Evolutionary conservation across 2,329 filamentous ascomycete genomes (phyloP).

Genomic region (Trichoderma sp.): DNA sequence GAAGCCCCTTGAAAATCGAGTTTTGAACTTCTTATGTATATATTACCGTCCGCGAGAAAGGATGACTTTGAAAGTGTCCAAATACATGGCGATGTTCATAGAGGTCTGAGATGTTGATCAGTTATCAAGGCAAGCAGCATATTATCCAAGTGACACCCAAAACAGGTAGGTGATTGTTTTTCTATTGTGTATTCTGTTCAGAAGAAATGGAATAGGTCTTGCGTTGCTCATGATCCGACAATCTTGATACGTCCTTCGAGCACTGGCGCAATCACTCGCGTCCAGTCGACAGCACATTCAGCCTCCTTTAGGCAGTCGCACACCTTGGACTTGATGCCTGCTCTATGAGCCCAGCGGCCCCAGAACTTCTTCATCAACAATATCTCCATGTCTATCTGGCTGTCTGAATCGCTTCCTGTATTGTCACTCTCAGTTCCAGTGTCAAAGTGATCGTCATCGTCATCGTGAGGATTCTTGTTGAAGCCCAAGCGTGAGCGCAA

Average conservation of each 20-base stretch:
- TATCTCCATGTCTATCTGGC: constrained; percentile 57
- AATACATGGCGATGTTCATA: background rate
- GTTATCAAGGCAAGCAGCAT: background rate
- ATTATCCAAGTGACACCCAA: background rate
- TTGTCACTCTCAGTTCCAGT: constrained; percentile 34
- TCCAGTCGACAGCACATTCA: constrained; percentile 71
- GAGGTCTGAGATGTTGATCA: background rate
- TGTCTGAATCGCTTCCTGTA: constrained; percentile 41
- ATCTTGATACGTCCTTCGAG: constrained; percentile 74
- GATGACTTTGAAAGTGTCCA: background rate
- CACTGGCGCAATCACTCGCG: constrained; percentile 73
- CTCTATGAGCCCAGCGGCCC: constrained; percentile 70
- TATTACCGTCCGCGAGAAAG: background rate
- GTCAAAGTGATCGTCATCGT: constrained; percentile 49
- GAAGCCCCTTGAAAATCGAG: background rate
- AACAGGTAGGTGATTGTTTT: background rate
- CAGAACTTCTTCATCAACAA: constrained; percentile 69
- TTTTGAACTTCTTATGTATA: background rate
- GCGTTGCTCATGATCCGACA: constrained; percentile 33
- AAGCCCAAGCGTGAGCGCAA: constrained; percentile 40
- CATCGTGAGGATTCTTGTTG: constrained; percentile 38
- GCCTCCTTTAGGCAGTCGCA: constrained; percentile 60
- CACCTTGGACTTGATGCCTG: constrained; percentile 58
- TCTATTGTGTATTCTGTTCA: background rate
- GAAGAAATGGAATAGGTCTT: background rate